phyloP scores from a whole-genome alignment of 495 filamentous ascomycete species.

The Talaromyces trachyspermus region DNA sequence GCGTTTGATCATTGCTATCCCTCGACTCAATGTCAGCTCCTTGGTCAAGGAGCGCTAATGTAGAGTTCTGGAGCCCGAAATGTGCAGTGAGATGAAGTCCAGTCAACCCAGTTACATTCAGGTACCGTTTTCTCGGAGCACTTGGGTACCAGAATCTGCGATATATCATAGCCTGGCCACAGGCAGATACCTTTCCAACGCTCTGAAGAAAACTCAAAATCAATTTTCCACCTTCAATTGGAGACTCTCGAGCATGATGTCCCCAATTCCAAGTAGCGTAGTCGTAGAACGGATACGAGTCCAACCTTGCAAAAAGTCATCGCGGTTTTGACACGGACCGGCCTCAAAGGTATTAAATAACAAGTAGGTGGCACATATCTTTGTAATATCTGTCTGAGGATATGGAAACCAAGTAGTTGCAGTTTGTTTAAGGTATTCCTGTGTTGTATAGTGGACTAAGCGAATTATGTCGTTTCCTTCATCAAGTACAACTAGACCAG shows the following conservation, averaged over 20 bases:
- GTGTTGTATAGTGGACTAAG: slow-evolving; percentile 48
- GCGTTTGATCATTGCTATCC: slow-evolving; percentile 14
- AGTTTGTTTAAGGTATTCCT: slow-evolving; percentile 36
- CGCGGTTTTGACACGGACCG: slow-evolving; percentile 7
- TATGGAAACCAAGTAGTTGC: slow-evolving; percentile 12
- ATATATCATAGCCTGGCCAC: slow-evolving; percentile 13
- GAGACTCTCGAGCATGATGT: slow-evolving; percentile 13
- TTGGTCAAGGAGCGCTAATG: slow-evolving; percentile 9
- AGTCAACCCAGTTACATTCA: slow-evolving; percentile 2
- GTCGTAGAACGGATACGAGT: slow-evolving; percentile 25
- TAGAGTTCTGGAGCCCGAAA: slow-evolving; percentile 11
- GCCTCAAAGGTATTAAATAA: slow-evolving; percentile 15
- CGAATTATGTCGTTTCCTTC: slow-evolving; percentile 37
- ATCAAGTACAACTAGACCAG: slow-evolving; percentile 42
- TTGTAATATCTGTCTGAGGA: slow-evolving; percentile 11
- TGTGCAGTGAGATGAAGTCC: slow-evolving; percentile 9
- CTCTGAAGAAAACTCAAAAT: slow-evolving; percentile 11
- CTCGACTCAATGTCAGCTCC: slow-evolving; percentile 11
- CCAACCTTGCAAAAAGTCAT: slow-evolving; percentile 6
- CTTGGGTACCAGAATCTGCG: slow-evolving; percentile 2
- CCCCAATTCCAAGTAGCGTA: slow-evolving; percentile 43
- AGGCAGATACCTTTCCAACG: slow-evolving; percentile 7
- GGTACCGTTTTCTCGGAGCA: neutral
- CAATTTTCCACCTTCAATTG: neutral
- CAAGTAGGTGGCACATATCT: slow-evolving; percentile 17